Conservation (phyloP, 2,329 filamentous ascomycete species). For the Parafenestella ontariensis region DNA sequence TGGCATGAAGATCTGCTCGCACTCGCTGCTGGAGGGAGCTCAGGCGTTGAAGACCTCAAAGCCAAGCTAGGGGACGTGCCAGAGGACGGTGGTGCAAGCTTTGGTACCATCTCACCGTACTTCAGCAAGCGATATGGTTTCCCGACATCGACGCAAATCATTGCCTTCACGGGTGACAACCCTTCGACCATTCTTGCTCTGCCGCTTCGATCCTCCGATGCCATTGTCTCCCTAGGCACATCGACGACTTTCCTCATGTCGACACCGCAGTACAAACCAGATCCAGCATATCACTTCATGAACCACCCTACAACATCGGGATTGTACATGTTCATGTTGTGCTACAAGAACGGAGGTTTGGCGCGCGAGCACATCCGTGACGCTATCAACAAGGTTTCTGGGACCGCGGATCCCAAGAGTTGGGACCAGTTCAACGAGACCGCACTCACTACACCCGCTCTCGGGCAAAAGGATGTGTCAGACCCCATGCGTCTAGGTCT, state of each 20-base stretch:
- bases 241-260: conserved; percentile 98
- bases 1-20: conserved; percentile 80
- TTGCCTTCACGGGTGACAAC: conserved; percentile 94
- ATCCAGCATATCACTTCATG: conserved; percentile 95
- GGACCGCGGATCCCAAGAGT: conserved; percentile 53
- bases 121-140: conserved; percentile 83
- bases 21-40: conserved; percentile 69
- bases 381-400: conserved; percentile 66
- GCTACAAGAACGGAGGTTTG: conserved; percentile 97
- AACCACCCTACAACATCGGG: conserved; percentile 91
- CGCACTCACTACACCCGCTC: conserved; percentile 71
- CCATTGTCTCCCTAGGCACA: conserved; percentile 93
- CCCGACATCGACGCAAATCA: conserved; percentile 73
- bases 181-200: conserved; percentile 92
- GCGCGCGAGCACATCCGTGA: conserved; percentile 91
- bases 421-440: conserved; percentile 85
- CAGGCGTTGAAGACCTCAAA: conserved; percentile 70
- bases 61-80: conserved; percentile 81
- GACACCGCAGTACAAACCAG: conserved; percentile 87
- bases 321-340: conserved; percentile 99
- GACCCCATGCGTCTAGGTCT: conserved; percentile 82
- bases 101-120: conserved; percentile 79
- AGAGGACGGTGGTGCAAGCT: conserved; percentile 78
- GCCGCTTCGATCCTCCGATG: conserved; percentile 84
- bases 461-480: conserved; percentile 63